Base-by-base conservation (phyloP, 345 rosid genomes). In the Acer campestre region DNA sequence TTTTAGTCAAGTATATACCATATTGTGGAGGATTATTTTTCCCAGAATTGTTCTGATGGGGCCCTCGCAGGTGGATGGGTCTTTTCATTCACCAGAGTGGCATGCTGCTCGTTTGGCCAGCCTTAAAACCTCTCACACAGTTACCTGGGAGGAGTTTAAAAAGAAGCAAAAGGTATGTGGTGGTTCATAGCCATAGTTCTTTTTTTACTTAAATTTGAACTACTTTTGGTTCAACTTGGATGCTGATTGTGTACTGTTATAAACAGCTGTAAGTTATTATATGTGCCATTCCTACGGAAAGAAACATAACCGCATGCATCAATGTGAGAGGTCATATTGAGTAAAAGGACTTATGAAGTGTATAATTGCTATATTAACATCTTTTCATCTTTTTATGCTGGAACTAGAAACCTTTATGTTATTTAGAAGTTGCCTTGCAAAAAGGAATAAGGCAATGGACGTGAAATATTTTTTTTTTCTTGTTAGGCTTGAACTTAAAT, bases 41-140 rank as follows among this genome's bases (percentile, higher is more conserved):
- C 61, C 78, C 69, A 84, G 94, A 84, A 86, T 89, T 22, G 85
- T 90, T 87, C 95, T 96, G 97, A 96, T 90, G 97, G 89, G 98
- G 95, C 76, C 81, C 79, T 96, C 97, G 68, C 98, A 96, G 99
- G 98, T 96, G 98, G 99, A 96, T 92, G 98, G 98, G 91, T 96
- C 99, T 84, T 96, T 96, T 94, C 99, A 94, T 94, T 90, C 98
- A 88, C 99, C 99, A 96, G 98, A 87, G 88, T 96, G 99, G 99
- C 99, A 94, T 91, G 99, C 99, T 91, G 98, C 99, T 87, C 99
- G 98, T 85, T 89, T 96, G 91, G 98, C 97, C 68, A 88, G 95
- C 88, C 99, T 94, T 80, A 94, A 91, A 79, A 97, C 98, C 48
- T 90, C 99, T 59, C 94, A 92, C 70, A 94, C 99, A 0, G 63